phyloP scores from a whole-genome alignment of 805 yeast genomes.

The Debaryomyces castellii region DNA sequence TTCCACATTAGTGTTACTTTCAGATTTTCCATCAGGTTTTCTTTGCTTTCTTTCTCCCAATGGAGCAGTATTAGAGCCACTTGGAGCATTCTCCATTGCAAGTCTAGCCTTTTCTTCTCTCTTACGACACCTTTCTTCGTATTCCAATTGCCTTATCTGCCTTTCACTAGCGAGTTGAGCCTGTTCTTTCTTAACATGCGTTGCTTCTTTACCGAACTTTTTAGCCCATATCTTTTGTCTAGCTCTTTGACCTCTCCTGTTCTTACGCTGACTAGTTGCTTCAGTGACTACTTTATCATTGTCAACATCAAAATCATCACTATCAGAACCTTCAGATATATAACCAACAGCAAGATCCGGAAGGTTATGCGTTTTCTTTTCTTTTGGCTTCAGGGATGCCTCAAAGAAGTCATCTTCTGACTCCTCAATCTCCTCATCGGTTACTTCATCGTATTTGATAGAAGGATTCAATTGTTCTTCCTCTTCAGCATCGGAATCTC shows the following conservation, averaged over 20 bases:
- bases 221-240: constrained; percentile 95
- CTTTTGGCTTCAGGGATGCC: constrained; percentile 18
- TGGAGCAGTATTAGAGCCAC: constrained; percentile 40
- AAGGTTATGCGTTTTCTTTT: constrained; percentile 36
- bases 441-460: constrained; percentile 55
- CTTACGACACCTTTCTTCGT: constrained; percentile 69
- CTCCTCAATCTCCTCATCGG: constrained; percentile 67
- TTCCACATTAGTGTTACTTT: not conserved
- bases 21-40: constrained; percentile 9
- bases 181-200: constrained; percentile 71
- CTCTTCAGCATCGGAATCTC: constrained; percentile 42
- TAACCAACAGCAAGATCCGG: constrained; percentile 82
- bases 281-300: constrained; percentile 51
- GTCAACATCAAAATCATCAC: constrained; percentile 45
- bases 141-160: constrained; percentile 60
- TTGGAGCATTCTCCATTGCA: constrained; percentile 25
- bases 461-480: constrained; percentile 30
- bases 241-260: constrained; percentile 96
- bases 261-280: constrained; percentile 63
- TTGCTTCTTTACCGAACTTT: constrained; percentile 83
- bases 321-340: constrained; percentile 80
- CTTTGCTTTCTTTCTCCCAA: constrained; percentile 32
- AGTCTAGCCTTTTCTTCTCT: constrained; percentile 53
- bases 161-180: constrained; percentile 54
- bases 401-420: constrained; percentile 17